Percentiles rank a stretch among this genome's conserved stretches.
Evolutionary conservation across 306 rosid species (phyloP).

Genomic region (Cyclanthera cordifolia): DNA sequence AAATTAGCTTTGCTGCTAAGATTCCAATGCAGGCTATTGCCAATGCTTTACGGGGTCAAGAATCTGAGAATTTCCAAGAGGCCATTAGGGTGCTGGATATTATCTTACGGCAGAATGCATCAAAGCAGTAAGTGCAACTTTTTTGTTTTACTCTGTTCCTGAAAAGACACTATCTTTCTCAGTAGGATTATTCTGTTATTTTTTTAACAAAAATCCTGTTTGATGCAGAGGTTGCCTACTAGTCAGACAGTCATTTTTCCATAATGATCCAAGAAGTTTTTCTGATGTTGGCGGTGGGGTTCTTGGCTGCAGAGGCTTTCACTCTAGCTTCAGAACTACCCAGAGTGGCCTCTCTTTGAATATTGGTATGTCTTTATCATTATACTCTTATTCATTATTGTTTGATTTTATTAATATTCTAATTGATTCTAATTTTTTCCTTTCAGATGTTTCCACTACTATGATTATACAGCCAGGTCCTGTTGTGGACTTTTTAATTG

Average conservation of each 20-base stretch:
- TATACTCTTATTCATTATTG: neutral
- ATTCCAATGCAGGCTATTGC: constrained; percentile 74
- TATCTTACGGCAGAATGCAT: constrained; percentile 77
- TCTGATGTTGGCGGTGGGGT: constrained; percentile 86
- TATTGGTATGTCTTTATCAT: constrained; percentile 34
- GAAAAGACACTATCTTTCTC: neutral
- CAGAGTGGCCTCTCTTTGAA: constrained; percentile 79
- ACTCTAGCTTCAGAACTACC: constrained; percentile 81
- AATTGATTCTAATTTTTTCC: neutral
- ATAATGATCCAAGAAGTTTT: constrained; percentile 45
- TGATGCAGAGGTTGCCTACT: constrained; percentile 82
- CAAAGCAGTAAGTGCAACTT: constrained; percentile 57
- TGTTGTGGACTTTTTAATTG: constrained; percentile 71
- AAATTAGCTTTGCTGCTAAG: constrained; percentile 67
- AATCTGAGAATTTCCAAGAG: constrained; percentile 69
- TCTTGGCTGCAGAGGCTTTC: constrained; percentile 80
- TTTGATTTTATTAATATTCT: neutral
- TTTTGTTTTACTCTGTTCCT: neutral
- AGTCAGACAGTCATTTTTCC: constrained; percentile 80
- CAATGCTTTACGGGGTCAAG: constrained; percentile 71
- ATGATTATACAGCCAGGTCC: constrained; percentile 86
- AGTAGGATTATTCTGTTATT: neutral
- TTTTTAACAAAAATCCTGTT: neutral
- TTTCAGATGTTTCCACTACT: constrained; percentile 79
- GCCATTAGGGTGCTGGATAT: constrained; percentile 83